phyloP scores from a whole-genome alignment of 345 rosid genomes.

The Atalantia buxifolia region DNA sequence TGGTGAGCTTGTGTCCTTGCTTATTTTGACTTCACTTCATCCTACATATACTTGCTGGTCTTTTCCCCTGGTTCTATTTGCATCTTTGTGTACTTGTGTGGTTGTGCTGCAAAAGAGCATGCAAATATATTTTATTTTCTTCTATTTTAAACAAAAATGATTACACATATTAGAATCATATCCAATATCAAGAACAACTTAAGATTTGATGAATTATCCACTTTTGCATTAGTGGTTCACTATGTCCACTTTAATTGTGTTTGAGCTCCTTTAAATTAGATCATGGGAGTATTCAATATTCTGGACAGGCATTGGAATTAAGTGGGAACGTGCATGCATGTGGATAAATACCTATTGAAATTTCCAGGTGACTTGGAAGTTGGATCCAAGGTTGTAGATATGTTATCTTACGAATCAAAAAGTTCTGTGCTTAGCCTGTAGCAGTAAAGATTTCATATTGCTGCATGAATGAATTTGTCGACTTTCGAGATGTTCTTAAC shows the following conservation, averaged over 20 bases:
- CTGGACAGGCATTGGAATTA: neutral
- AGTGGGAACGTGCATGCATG: neutral
- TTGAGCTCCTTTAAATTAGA: neutral
- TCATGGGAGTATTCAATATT: neutral
- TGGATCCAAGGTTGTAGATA: neutral
- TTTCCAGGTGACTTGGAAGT: neutral
- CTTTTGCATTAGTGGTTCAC: neutral
- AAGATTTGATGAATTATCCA: neutral
- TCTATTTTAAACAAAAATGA: neutral
- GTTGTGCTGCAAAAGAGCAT: neutral
- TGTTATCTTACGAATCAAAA: neutral
- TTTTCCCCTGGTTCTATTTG: neutral
- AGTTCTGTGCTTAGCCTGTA: neutral
- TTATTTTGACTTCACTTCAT: neutral
- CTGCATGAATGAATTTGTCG: neutral
- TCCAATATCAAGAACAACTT: neutral
- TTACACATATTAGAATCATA: neutral
- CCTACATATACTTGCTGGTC: neutral
- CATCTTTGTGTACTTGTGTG: neutral
- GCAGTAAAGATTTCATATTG: neutral
- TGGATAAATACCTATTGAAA: neutral
- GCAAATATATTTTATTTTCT: neutral
- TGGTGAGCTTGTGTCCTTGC: constrained; percentile 43
- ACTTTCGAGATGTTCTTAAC: neutral
- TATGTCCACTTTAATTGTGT: neutral